These are phyloP conservation scores for Brassica cretica DNA, from an alignment of 345 rosid genomes.

Conservation along the genomic window DNA sequence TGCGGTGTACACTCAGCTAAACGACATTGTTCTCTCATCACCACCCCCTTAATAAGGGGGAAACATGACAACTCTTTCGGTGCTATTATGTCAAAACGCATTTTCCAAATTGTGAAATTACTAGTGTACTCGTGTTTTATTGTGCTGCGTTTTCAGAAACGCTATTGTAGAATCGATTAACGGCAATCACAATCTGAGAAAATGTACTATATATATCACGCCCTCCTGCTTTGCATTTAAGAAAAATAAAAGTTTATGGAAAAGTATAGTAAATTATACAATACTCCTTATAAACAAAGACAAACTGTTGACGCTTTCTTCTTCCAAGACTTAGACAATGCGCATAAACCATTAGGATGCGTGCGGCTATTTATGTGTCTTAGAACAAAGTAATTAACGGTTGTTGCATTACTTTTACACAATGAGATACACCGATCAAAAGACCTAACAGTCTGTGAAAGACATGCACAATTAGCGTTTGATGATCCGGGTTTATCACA, in stretches of 20 bases:
- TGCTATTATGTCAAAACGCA: neutral
- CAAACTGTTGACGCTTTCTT: neutral
- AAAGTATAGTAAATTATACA: neutral
- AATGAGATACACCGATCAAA: neutral
- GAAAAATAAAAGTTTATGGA: neutral
- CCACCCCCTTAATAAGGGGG: conserved; percentile 19
- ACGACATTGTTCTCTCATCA: conserved; percentile 39
- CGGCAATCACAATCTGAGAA: neutral
- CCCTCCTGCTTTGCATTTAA: neutral
- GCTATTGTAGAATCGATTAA: conserved; percentile 5
- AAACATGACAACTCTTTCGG: conserved; percentile 17
- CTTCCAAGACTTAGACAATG: neutral
- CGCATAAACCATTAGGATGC: neutral
- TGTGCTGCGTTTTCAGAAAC: conserved; percentile 1
- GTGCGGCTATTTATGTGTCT: neutral
- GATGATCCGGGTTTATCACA: conserved; percentile 5
- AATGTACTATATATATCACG: neutral
- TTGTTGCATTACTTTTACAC: neutral
- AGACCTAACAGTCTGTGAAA: neutral
- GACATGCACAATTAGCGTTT: conserved; percentile 23
- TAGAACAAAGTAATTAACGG: neutral
- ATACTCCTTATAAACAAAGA: neutral
- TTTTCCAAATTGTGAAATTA: neutral
- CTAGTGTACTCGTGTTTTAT: conserved; percentile 10
- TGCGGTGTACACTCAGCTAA: conserved; percentile 37